phyloP scores from a whole-genome alignment of 2,329 filamentous ascomycete species.

The Aspergillus sp. region DNA sequence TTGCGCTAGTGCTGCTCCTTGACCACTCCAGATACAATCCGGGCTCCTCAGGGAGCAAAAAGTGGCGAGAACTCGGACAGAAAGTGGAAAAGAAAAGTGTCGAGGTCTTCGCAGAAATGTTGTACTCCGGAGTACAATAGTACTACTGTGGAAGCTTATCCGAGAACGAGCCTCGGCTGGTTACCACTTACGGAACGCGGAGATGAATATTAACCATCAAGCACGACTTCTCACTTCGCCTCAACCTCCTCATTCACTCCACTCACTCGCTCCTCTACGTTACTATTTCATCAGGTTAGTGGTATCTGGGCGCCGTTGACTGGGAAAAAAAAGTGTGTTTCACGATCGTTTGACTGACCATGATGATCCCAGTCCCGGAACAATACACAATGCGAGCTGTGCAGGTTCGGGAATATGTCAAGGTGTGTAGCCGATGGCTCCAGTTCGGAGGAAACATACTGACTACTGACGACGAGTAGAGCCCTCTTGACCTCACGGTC shows the following conservation, averaged over 20 bases:
- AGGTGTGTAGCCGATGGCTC: conserved; percentile 40
- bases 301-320: neutral
- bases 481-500: conserved; percentile 67
- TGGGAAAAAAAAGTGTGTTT: no score
- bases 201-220: neutral
- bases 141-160: conserved; percentile 3
- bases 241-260: neutral
- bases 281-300: neutral
- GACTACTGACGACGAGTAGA: no score
- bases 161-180: conserved; percentile 11
- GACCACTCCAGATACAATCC: no score
- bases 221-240: no score
- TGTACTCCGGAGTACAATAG: neutral
- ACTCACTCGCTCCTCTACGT: no score
- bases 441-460: no score
- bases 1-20: no score
- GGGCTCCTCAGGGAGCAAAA: no score
- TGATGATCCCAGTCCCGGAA: neutral
- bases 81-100: neutral
- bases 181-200: conserved; percentile 2
- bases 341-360: neutral
- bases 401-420: conserved; percentile 64
- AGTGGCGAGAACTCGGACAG: no score
- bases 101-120: no score
- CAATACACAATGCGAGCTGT: conserved; percentile 59